A percentile compares a stretch with the other conserved stretches of the same genome.
Evolutionary conservation across 345 rosid species (phyloP).

Genomic region (Aegle marmelos): DNA sequence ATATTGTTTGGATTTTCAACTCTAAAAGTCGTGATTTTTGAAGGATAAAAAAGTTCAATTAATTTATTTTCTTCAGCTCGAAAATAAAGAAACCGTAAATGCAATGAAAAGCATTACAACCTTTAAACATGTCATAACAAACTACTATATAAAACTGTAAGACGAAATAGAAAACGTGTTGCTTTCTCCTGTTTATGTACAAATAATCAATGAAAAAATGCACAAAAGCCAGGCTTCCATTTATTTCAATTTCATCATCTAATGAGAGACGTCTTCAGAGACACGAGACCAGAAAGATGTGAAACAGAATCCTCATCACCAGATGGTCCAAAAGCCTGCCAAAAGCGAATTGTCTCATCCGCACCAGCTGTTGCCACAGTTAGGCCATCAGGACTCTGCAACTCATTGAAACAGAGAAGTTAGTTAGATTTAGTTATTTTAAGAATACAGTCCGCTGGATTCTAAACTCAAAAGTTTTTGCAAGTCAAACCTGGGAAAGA

Average conservation of each 20-base stretch:
- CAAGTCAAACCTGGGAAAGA: slow-evolving; percentile 39
- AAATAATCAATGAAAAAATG: background rate
- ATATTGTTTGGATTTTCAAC: too few relatives aligned
- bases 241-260: slow-evolving; percentile 27
- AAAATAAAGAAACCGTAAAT: too few relatives aligned
- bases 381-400: slow-evolving; percentile 54
- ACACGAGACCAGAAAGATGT: slow-evolving; percentile 38
- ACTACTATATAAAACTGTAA: too few relatives aligned
- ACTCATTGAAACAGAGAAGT: background rate
- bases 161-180: too few relatives aligned
- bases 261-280: slow-evolving; percentile 38
- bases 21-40: too few relatives aligned
- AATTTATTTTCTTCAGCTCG: too few relatives aligned
- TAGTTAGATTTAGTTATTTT: background rate
- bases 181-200: too few relatives aligned
- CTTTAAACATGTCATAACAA: too few relatives aligned
- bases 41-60: too few relatives aligned
- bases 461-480: background rate
- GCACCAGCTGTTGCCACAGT: slow-evolving; percentile 47
- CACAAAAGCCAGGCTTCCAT: background rate
- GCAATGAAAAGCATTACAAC: too few relatives aligned
- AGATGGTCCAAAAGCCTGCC: slow-evolving; percentile 57
- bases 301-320: slow-evolving; percentile 21
- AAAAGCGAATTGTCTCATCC: slow-evolving; percentile 48
- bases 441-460: background rate